A percentile compares a stretch with the other conserved stretches of the same genome.
phyloP scores from a whole-genome alignment of 768 basidiomycete genomes.

The Collybia nuda region DNA sequence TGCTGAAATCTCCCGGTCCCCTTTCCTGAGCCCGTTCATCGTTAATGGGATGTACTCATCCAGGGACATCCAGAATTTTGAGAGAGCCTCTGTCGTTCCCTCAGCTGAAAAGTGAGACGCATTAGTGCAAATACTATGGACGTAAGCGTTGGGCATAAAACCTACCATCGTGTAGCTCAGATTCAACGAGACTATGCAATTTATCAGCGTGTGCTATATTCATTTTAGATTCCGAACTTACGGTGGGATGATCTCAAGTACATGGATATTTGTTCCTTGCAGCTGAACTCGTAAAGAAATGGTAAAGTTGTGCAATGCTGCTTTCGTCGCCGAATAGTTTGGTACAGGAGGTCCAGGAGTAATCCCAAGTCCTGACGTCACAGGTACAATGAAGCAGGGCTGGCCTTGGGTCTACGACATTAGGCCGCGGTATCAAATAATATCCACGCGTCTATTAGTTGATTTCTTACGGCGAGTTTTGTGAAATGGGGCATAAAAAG shows the following conservation, averaged over 20 bases:
- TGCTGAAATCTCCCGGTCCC: slow-evolving; percentile 22
- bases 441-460: neutral
- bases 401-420: slow-evolving; percentile 37
- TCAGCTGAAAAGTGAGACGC: slow-evolving; percentile 34
- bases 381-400: slow-evolving; percentile 47
- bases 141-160: neutral
- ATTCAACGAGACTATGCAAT: slow-evolving; percentile 50
- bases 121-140: neutral
- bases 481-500: slow-evolving; percentile 55
- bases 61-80: slow-evolving; percentile 56
- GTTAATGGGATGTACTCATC: slow-evolving; percentile 40
- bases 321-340: slow-evolving; percentile 59
- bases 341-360: slow-evolving; percentile 39
- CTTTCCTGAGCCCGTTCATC: slow-evolving; percentile 25
- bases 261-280: slow-evolving; percentile 46
- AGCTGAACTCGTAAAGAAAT: slow-evolving; percentile 48
- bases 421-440: neutral
- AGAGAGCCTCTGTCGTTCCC: slow-evolving; percentile 45
- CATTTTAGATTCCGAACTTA: slow-evolving; percentile 26
- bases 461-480: slow-evolving; percentile 43
- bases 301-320: slow-evolving; percentile 53
- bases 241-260: slow-evolving; percentile 61
- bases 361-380: slow-evolving; percentile 54
- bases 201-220: neutral
- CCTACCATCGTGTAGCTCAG: slow-evolving; percentile 60